Conservation (phyloP, 2,329 filamentous ascomycete genomes). For the Xylaria sp. region DNA sequence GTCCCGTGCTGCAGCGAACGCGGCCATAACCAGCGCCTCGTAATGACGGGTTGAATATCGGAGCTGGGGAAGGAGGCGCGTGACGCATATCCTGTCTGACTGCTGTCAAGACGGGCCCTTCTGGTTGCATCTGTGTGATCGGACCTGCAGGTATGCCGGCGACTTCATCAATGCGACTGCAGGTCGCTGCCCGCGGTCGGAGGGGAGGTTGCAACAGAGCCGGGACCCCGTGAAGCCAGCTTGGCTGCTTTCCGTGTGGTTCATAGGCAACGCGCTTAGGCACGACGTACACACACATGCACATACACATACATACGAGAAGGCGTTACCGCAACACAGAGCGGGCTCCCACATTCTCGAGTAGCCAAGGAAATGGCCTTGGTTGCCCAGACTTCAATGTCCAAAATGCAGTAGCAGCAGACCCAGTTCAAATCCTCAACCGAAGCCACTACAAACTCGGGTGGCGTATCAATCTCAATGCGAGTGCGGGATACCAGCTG, state of each 20-base stretch:
- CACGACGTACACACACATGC: background rate
- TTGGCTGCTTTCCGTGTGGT: background rate
- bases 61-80: no score
- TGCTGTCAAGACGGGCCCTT: background rate
- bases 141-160: slow-evolving; percentile 25
- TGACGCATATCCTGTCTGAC: no score
- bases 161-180: slow-evolving; percentile 17
- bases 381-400: background rate
- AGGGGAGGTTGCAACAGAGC: slow-evolving; percentile 9
- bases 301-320: background rate
- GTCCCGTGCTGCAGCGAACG: no score
- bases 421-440: no score
- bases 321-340: no score
- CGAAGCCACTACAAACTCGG: no score
- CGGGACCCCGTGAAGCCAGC: background rate
- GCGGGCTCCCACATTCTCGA: no score
- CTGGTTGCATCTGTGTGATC: slow-evolving; percentile 15
- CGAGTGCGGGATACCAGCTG: slow-evolving; percentile 14
- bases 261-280: background rate
- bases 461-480: background rate
- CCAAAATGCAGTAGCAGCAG: background rate
- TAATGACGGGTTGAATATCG: no score
- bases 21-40: no score
- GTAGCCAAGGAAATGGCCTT: no score
- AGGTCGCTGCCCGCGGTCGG: slow-evolving; percentile 20